phyloP scores from a whole-genome alignment of 2,329 filamentous ascomycete species.

The Xylaria digitata region DNA sequence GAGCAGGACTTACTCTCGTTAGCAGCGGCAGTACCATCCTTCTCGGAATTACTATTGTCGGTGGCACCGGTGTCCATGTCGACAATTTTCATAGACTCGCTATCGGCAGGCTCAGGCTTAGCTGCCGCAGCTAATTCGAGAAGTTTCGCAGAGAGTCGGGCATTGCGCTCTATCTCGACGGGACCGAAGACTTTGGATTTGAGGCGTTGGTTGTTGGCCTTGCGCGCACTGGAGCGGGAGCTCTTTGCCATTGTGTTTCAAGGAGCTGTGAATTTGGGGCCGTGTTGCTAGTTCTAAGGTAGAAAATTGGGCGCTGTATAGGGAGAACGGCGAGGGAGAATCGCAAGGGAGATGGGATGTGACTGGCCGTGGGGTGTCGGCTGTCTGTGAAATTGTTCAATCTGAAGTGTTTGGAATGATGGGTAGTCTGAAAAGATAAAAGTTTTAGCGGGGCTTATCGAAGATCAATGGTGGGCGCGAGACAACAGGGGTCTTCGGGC shows the following conservation, averaged over 20 bases:
- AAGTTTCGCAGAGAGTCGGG: constrained; percentile 87
- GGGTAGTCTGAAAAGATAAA: constrained; percentile 19
- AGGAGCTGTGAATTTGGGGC: background rate
- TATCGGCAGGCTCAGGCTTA: constrained; percentile 65
- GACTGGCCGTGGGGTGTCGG: background rate
- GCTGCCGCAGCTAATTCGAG: constrained; percentile 82
- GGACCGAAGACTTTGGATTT: constrained; percentile 87
- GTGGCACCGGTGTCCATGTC: constrained; percentile 46
- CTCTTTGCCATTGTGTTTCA: constrained; percentile 81
- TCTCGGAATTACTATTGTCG: constrained; percentile 24
- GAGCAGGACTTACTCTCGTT: constrained; percentile 47
- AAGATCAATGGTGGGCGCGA: constrained; percentile 15
- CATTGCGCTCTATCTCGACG: constrained; percentile 79
- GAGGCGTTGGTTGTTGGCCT: constrained; percentile 84
- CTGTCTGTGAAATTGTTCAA: background rate
- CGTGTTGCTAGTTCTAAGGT: background rate
- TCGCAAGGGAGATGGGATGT: too few relatives aligned
- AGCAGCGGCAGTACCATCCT: constrained; percentile 45
- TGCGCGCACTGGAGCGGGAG: constrained; percentile 79
- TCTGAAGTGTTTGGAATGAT: background rate
- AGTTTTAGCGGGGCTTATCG: constrained; percentile 39
- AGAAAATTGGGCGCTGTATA: background rate
- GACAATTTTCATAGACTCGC: constrained; percentile 63
- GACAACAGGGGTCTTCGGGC: background rate
- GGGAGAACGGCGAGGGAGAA: background rate